A percentile compares a stretch with the other conserved stretches of the same genome.
Evolutionary conservation across 805 yeast species (phyloP).

Genomic region (Metschnikowia similis): DNA sequence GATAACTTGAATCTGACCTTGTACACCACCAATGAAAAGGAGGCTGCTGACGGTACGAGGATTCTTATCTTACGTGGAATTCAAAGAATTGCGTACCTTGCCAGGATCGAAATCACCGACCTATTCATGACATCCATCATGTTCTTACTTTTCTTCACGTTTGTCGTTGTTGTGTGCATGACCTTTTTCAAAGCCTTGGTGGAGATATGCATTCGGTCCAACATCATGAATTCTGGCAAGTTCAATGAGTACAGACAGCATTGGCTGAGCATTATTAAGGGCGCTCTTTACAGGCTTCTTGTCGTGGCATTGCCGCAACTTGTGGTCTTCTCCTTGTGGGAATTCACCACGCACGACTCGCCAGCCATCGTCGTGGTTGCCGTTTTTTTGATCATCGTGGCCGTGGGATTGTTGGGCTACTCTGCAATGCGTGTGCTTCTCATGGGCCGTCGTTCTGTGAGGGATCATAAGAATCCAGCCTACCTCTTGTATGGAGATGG

Average conservation of each 20-base stretch:
- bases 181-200: conserved; percentile 63
- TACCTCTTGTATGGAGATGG: conserved; percentile 84
- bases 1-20: conserved; percentile 42
- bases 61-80: conserved; percentile 86
- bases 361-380: conserved; percentile 82
- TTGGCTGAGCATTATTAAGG: conserved; percentile 84
- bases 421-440: conserved; percentile 71
- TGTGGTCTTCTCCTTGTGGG: conserved; percentile 80
- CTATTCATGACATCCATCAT: conserved; percentile 83
- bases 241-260: conserved; percentile 74
- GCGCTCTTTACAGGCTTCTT: conserved; percentile 79
- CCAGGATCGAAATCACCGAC: conserved; percentile 81
- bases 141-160: conserved; percentile 75
- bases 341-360: conserved; percentile 78
- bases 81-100: conserved; percentile 81
- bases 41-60: conserved; percentile 53
- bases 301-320: conserved; percentile 86
- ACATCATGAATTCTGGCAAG: conserved; percentile 56
- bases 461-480: conserved; percentile 85
- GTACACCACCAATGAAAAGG: conserved; percentile 71
- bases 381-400: conserved; percentile 56
- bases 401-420: conserved; percentile 56
- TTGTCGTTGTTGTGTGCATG: conserved; percentile 51
- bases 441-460: conserved; percentile 69
- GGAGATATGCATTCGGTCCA: conserved; percentile 58